Evolutionary conservation across 768 basidiomycete species (phyloP).

Genomic region (Tricholoma matsutake): DNA sequence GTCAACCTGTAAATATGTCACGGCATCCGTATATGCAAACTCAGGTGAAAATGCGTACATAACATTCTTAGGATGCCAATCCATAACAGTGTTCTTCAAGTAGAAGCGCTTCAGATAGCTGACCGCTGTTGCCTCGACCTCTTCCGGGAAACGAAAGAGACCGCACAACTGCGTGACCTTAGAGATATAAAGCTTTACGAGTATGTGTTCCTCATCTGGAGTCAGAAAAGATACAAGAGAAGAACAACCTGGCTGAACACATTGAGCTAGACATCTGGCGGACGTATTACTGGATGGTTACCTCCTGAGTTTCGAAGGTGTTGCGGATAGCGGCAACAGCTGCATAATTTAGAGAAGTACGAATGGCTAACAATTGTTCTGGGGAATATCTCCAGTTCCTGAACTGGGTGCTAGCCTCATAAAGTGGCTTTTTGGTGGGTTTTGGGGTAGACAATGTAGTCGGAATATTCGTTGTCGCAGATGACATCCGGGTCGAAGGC

Average conservation of each 20-base stretch:
- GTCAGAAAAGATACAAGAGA: constrained; percentile 68
- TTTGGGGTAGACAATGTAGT: not conserved
- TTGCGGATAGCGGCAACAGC: constrained; percentile 75
- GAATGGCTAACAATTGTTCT: constrained; percentile 55
- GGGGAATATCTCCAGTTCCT: constrained; percentile 88
- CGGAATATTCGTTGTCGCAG: not conserved
- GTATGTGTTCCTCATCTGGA: constrained; percentile 79
- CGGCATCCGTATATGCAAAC: constrained; percentile 1
- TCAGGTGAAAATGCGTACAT: constrained; percentile 59
- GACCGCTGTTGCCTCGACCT: constrained; percentile 90
- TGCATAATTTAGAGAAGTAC: constrained; percentile 66
- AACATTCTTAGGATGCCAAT: constrained; percentile 98
- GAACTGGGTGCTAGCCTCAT: constrained; percentile 78
- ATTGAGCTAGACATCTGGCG: constrained; percentile 18
- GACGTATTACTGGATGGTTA: constrained; percentile 28
- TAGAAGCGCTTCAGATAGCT: constrained; percentile 96
- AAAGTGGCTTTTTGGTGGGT: constrained; percentile 44
- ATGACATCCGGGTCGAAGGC: not conserved
- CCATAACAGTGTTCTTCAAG: constrained; percentile 97
- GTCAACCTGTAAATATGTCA: constrained; percentile 66
- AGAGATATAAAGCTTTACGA: constrained; percentile 85
- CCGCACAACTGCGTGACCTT: constrained; percentile 85
- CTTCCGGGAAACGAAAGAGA: constrained; percentile 84
- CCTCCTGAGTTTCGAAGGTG: constrained; percentile 80
- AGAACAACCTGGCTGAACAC: constrained; percentile 67